Base-by-base conservation (phyloP, 495 filamentous ascomycete genomes). In the Bacidia gigantensis region DNA sequence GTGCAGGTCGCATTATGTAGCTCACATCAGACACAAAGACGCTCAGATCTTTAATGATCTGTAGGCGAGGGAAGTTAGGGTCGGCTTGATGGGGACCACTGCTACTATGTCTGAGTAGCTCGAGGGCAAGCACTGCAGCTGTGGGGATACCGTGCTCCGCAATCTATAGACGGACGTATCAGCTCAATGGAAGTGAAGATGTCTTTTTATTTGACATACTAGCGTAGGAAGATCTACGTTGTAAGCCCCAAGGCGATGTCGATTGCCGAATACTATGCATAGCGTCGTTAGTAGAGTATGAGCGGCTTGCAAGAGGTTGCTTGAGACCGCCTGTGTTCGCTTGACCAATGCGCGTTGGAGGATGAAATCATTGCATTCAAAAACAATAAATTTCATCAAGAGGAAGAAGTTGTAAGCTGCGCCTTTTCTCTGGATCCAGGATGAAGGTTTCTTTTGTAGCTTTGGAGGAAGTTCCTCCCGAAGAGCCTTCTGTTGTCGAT, bases 31-130 rank as follows among this genome's bases (percentile, higher is more conserved):
- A 78, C n/a, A 81, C 69, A 32, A 84, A 76, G 11, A 82, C 72
- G 51, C 77, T 81, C 7, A 83, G 67, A 51, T 82, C 78, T 42
- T 81, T 79, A 26, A 83, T 77, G 11, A 78, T 68, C 54, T 78
- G 74, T 1, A 79, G 78, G 14, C 80, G 72, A 0, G 78, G 77
- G 2, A 77, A 62, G 51, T 67, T 51, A 35, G 67, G 53, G 26
- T 56, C 40, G 5, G 5, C 14, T 43, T 67, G 55, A 45, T 65
- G 59, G 2, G 62, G 59, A 1, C 65, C 61, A 2, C 66, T 61
- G 48, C 74, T 71, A n/a, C 73, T 74, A 51, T 80, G 78, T 44
- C 71, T 73, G 3, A 82, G 62, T 18, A 84, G 70, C 56, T 84
- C 81, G 40, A 82, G 67, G 18, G 77, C 74, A 17, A 83, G 69